Evolutionary conservation across 768 basidiomycete genomes (phyloP), one percentile per base, ranked within the genome.

Genomic region (Leccinum olivaceopallidum): DNA sequence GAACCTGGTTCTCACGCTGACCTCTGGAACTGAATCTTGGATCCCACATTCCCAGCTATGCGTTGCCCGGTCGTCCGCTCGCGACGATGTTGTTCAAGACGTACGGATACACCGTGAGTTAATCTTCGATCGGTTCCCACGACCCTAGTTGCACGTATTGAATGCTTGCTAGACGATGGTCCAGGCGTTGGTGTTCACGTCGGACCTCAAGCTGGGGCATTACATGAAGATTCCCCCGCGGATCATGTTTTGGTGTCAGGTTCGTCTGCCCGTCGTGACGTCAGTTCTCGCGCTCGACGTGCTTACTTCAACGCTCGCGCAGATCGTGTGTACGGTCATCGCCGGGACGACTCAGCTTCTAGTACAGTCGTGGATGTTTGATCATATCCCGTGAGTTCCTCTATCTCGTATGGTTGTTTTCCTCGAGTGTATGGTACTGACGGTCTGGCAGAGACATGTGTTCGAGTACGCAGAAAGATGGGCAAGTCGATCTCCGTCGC

Each of bases 41-140:
- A 51, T 22, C 28, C 18, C 14, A 58, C n/a, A 3, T 59, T 12
- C 4, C 3, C 26, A n/a, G 75, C 22, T 92, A 91, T 66, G 84
- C 82, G 26, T 80, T 90, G 47, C 92, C 91, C 13, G 91, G 92
- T 2, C 83, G 82, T 16, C 89, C 91, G 6, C 71, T 92, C 58
- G 90, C 92, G 0, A 90, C 85, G 81, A 91, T 93, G 90, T 77
- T 92, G 78, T 92, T 92, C 81, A 92, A 90, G 82, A 89, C 88
- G 0, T 90, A 81, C 80, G 89, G 90, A 34, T 90, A 89, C 66
- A 86, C 88, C 59, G 86, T 75, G 28, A 37, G 69, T 51, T 9
- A 28, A 4, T 24, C 1, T 6, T n/a, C 20, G 22, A 14, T 49
- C 3, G 2, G 5, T 34, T 16, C 0, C 6, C 10, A 44, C 22